Evolutionary conservation across 768 basidiomycete species (phyloP), one percentile per base, ranked within the genome.

Genomic region (Phaeotremella skinneri): DNA sequence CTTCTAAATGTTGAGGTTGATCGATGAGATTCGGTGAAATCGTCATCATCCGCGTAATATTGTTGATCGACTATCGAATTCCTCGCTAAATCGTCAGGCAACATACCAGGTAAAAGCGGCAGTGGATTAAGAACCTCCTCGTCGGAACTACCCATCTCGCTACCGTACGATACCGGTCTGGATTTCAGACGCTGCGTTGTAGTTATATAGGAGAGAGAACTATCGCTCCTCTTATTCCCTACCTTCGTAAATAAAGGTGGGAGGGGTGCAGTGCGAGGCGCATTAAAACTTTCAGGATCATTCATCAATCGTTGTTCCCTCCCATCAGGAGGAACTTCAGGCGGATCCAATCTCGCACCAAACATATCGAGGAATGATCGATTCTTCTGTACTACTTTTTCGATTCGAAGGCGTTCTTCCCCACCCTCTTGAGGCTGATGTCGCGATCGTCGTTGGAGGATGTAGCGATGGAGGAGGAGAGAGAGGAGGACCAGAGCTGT

Each of bases 211-310:
- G 34, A 37, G 37, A 39, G n/a, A 39, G 37, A 39, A 39, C 52
- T 30, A 58, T 51, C 32, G 23, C 43, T 1, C 17, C 11, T 21
- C 58, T 37, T 25, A 42, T 30, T 23, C 34, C 41, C 41, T 45
- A 5, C 43, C 53, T 42, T 55, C 53, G 3, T 21, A 23, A 21
- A 21, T 23, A 4, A 37, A 26, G 25, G 4, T 11, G 51, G 49
- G 7, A 4, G 47, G 23, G 69, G 69, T 2, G 66, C 66, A 7
- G 61, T 58, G 7, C 69, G 49, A 3, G 69, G 62, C 29, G 51
- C 34, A 16, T 49, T 48, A 34, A 70, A 70, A 42, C 43, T 21
- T 21, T 41, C 49, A 9, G 58, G 59, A 61, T 67, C 58, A 27
- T 17, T 32, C 39, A 68, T 59, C 5, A 64, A 41, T 52, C 31